Percentiles rank a stretch among this genome's conserved stretches.
phyloP scores from a whole-genome alignment of 2,329 filamentous ascomycete genomes.

The Parafenestella ontariensis region DNA sequence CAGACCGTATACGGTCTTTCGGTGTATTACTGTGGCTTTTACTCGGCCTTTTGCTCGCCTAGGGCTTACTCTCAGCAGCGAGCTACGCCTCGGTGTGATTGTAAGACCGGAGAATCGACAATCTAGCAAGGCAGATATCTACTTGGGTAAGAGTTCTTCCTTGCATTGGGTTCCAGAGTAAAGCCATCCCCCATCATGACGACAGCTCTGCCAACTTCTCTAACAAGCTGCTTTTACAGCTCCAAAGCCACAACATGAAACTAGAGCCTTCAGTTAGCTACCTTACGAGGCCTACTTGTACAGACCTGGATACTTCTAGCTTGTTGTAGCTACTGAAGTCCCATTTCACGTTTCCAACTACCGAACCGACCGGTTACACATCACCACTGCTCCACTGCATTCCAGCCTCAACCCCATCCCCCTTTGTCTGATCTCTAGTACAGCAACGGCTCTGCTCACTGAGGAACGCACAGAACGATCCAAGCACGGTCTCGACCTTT shows the following conservation, averaged over 20 bases:
- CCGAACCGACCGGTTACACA: neutral
- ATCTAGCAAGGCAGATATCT: neutral
- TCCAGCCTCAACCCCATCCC: neutral
- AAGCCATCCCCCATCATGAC: neutral
- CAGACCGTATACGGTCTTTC: neutral
- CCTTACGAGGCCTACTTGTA: neutral
- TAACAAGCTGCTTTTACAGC: neutral
- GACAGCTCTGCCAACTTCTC: neutral
- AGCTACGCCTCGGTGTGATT: neutral
- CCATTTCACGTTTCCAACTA: too few species aligned
- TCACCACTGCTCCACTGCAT: neutral
- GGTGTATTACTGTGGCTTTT: too few species aligned
- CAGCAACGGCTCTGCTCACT: neutral
- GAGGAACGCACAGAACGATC: neutral
- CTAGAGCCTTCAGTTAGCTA: neutral
- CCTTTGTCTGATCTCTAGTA: neutral
- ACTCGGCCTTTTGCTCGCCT: neutral
- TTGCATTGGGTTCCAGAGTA: neutral
- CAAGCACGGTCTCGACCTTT: neutral
- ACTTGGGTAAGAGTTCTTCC: neutral
- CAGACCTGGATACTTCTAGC: neutral
- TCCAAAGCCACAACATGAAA: neutral
- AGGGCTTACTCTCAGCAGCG: neutral
- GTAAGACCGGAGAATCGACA: neutral
- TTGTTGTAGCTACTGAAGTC: neutral